Base-by-base conservation (phyloP, 139 green algal genomes). In the Coelastrella sp. region DNA sequence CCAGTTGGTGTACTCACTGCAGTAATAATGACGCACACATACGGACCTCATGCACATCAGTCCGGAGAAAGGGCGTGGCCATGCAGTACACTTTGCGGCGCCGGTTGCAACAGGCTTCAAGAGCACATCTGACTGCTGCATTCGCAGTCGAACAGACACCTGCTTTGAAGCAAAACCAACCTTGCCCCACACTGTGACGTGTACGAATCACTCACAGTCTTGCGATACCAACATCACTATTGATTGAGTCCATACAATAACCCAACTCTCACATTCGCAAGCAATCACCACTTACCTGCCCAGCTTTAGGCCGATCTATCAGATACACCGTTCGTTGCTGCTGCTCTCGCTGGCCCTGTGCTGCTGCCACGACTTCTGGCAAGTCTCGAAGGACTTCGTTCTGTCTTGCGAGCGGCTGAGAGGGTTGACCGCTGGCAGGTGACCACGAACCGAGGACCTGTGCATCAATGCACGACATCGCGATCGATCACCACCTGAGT, bases 221-320 rank as follows among this genome's bases (percentile, higher is more conserved):
- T 78, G 73, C 17, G n/a, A n/a, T 78, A 2, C 10, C 10, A 71
- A 71, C 11, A 13, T 13, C 8, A 71, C 61, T 19, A 71, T 13
- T 71, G 8, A 10, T 13, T 2, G 11, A 10, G 11, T 19, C 61
- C 11, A 19, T 71, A 71, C 10, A 71, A 10, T 19, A 71, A 71
- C 61, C 8, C 10, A 13, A 71, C 61, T 2, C 61, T 47, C 32
- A 71, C 10, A 10, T 19, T 19, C 61, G 11, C 61, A 71, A 0
- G 3, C 17, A 16, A 83, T 66, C n/a, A 76, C 80, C 16, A 13
- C 90, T 0, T 61, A 93, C 93, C 93, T 96, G 94, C 0, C 90
- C 93, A 2, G 91, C 75, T 2, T 91, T 91, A 4, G 91, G 90
- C 23, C 92, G 78, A 77, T 98, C 93, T 47, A 97, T 88, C 58